phyloP scores from a whole-genome alignment of 2,329 filamentous ascomycete genomes.

The Juglanconis sp. region DNA sequence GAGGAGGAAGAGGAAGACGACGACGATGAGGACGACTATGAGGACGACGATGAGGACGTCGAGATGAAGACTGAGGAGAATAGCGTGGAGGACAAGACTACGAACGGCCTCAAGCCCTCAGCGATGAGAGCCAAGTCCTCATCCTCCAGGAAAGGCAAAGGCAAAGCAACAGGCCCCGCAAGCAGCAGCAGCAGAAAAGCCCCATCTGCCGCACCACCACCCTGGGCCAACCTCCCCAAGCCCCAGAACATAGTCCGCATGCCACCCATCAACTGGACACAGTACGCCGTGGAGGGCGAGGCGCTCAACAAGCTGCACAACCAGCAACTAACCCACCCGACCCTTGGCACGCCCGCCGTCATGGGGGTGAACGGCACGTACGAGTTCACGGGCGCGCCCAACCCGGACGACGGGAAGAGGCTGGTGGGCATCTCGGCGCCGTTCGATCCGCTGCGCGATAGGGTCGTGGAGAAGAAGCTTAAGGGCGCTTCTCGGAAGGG shows the following conservation, averaged over 20 bases:
- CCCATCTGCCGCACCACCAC: constrained; percentile 18
- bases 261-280: constrained; percentile 90
- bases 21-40: constrained; percentile 26
- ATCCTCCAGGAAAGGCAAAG: constrained; percentile 11
- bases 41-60: constrained; percentile 30
- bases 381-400: constrained; percentile 43
- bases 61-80: constrained; percentile 17
- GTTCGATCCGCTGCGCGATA: constrained; percentile 53
- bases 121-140: constrained; percentile 11
- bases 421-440: constrained; percentile 54
- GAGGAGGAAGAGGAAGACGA: constrained; percentile 28
- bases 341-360: constrained; percentile 49
- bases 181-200: constrained; percentile 23
- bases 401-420: constrained; percentile 37
- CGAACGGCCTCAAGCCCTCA: constrained; percentile 11
- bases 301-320: constrained; percentile 80
- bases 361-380: constrained; percentile 41
- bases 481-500: constrained; percentile 22
- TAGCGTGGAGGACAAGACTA: background rate
- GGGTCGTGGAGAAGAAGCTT: constrained; percentile 27
- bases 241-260: constrained; percentile 81
- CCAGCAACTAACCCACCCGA: constrained; percentile 69
- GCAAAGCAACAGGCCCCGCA: constrained; percentile 17
- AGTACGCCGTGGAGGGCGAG: constrained; percentile 86
- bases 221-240: constrained; percentile 66